These are phyloP conservation scores for Annulohypoxylon truncatum DNA, from an alignment of 2,329 filamentous ascomycete species.

Conservation along the genomic window DNA sequence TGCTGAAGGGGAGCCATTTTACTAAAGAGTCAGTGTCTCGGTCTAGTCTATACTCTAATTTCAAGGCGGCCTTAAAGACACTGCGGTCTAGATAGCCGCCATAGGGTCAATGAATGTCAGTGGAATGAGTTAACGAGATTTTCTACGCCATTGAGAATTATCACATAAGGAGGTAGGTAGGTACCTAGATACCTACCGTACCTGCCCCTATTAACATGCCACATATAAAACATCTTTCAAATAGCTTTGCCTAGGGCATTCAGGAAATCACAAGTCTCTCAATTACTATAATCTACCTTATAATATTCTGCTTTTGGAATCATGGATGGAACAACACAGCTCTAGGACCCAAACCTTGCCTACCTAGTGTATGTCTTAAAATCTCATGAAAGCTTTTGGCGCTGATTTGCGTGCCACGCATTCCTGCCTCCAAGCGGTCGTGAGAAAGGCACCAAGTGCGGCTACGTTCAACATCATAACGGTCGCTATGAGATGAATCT, in stretches of 20 bases:
- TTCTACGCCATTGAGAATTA: too few relatives aligned
- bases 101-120: not conserved
- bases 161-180: too few relatives aligned
- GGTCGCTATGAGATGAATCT: slow-evolving; percentile 19
- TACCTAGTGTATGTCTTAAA: too few relatives aligned
- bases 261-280: not conserved
- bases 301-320: not conserved
- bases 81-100: too few relatives aligned
- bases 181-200: too few relatives aligned
- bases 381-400: too few relatives aligned
- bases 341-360: too few relatives aligned
- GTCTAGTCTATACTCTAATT: too few relatives aligned
- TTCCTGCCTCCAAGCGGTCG: slow-evolving; percentile 1
- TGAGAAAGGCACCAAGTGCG: slow-evolving; percentile 9
- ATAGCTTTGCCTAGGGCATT: not conserved
- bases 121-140: too few relatives aligned
- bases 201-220: not conserved
- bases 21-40: too few relatives aligned
- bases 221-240: not conserved
- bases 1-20: slow-evolving; percentile 63
- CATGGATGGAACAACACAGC: not conserved
- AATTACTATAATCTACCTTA: slow-evolving; percentile 13
- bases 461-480: slow-evolving; percentile 9
- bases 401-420: not conserved
- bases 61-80: too few relatives aligned